phyloP scores from a whole-genome alignment of 1,139 yeast genomes.

The Magnusiomyces magnusii region DNA sequence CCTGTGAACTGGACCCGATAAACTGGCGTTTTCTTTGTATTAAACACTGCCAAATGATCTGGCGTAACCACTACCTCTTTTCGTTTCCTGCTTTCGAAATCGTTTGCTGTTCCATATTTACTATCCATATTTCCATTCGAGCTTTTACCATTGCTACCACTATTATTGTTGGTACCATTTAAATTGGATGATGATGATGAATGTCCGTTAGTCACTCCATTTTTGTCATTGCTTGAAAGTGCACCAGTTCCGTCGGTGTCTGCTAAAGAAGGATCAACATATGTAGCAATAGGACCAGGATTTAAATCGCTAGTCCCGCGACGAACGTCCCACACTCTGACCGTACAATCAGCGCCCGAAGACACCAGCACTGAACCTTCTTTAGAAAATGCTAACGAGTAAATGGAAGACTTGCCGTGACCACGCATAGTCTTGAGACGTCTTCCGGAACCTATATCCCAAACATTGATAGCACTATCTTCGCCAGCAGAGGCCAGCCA shows the following conservation, averaged over 20 bases:
- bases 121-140: constrained; percentile 9
- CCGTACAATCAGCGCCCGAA: constrained; percentile 89
- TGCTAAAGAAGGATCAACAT: constrained; percentile 5
- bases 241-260: not conserved
- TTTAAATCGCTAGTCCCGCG: constrained; percentile 75
- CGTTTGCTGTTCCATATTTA: constrained; percentile 18
- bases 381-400: constrained; percentile 74
- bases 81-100: constrained; percentile 39
- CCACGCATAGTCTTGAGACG: constrained; percentile 74
- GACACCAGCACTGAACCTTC: constrained; percentile 89
- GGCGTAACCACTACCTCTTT: constrained; percentile 72
- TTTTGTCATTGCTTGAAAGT: not conserved
- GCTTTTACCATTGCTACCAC: constrained; percentile 8
- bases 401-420: constrained; percentile 81
- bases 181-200: not conserved
- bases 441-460: constrained; percentile 94
- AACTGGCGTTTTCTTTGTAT: constrained; percentile 90
- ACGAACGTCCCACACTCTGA: constrained; percentile 93
- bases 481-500: constrained; percentile 97
- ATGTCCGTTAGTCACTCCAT: not conserved
- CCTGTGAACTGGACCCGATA: constrained; percentile 89
- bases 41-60: constrained; percentile 90
- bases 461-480: constrained; percentile 78
- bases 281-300: constrained; percentile 65
- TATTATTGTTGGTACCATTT: constrained; percentile 15